A percentile compares a stretch with the other conserved stretches of the same genome.
phyloP scores from a whole-genome alignment of 2,329 filamentous ascomycete genomes.

The Orbilia blumenaviensis region DNA sequence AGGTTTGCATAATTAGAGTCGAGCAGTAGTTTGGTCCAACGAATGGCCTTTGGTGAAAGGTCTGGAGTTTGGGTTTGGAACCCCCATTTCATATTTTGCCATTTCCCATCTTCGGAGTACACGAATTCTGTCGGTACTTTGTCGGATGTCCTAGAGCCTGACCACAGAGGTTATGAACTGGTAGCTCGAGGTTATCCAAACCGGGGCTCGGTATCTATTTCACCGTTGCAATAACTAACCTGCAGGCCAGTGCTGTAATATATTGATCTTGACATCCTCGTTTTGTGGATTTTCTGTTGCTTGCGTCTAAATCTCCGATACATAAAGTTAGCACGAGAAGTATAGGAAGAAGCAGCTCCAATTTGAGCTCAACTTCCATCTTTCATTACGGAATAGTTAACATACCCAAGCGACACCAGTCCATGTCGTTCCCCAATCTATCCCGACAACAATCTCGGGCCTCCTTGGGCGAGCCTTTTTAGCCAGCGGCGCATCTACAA shows the following conservation, averaged over 20 bases:
- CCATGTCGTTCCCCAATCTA: slow-evolving; percentile 24
- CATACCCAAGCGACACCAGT: slow-evolving; percentile 19
- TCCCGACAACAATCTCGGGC: slow-evolving; percentile 7
- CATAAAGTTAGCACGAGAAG: neutral
- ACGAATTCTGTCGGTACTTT: slow-evolving; percentile 23
- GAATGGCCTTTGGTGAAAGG: neutral
- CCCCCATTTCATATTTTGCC: slow-evolving; percentile 22
- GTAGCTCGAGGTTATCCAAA: neutral
- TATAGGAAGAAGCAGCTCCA: no score
- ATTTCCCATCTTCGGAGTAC: slow-evolving; percentile 8
- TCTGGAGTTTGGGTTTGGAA: neutral
- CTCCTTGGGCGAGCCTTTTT: slow-evolving; percentile 3
- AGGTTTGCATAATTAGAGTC: neutral
- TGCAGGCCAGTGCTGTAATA: slow-evolving; percentile 15
- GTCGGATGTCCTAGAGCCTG: neutral
- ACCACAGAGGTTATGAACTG: neutral
- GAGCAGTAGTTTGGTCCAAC: slow-evolving; percentile 14
- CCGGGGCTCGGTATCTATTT: neutral
- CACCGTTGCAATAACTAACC: neutral
- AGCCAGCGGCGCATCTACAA: neutral
- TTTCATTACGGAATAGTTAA: neutral
- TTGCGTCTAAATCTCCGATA: neutral
- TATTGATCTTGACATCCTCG: neutral
- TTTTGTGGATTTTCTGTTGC: neutral
- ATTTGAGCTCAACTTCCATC: no score